phyloP scores from a whole-genome alignment of 2,329 filamentous ascomycete species.

The Microthyrium microscopicum region DNA sequence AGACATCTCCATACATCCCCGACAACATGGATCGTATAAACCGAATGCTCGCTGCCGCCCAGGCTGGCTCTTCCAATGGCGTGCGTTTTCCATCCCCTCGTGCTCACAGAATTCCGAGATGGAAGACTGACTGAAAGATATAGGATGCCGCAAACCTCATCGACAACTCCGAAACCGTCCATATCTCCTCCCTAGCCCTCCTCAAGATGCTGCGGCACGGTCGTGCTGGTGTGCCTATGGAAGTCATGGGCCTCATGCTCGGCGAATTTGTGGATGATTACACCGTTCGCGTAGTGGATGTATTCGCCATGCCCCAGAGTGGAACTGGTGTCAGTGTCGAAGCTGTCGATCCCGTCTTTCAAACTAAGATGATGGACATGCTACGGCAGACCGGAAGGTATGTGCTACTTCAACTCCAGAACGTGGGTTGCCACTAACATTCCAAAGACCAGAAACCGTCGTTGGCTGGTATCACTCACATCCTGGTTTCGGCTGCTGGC shows the following conservation, averaged over 20 bases:
- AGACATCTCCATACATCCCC: slow-evolving; percentile 2
- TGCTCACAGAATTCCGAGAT: not conserved
- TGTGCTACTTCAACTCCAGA: slow-evolving; percentile 13
- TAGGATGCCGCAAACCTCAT: slow-evolving; percentile 78
- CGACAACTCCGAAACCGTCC: slow-evolving; percentile 98
- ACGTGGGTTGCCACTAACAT: not conserved
- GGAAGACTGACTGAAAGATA: not conserved
- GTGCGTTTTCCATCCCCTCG: slow-evolving; percentile 9
- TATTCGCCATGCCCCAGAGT: slow-evolving; percentile 98
- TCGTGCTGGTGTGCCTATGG: slow-evolving; percentile 95
- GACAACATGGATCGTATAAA: slow-evolving; percentile 74
- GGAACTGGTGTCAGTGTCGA: slow-evolving; percentile 97
- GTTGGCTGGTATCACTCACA: slow-evolving; percentile 99
- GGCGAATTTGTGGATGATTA: slow-evolving; percentile 99
- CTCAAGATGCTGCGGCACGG: slow-evolving; percentile 98
- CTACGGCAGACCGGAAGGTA: slow-evolving; percentile 90
- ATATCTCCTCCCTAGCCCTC: slow-evolving; percentile 92
- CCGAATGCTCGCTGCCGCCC: slow-evolving; percentile 65
- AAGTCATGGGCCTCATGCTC: slow-evolving; percentile 98
- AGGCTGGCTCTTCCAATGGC: slow-evolving; percentile 24
- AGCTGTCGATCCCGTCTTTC: slow-evolving; percentile 94
- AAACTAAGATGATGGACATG: slow-evolving; percentile 99
- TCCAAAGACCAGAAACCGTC: slow-evolving; percentile 70
- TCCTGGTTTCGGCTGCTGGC: slow-evolving; percentile 97
- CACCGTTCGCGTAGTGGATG: slow-evolving; percentile 93